Evolutionary conservation across 2,329 filamentous ascomycete genomes (phyloP), one percentile per base, ranked within the genome.

Genomic region (Ramularia endophylla): DNA sequence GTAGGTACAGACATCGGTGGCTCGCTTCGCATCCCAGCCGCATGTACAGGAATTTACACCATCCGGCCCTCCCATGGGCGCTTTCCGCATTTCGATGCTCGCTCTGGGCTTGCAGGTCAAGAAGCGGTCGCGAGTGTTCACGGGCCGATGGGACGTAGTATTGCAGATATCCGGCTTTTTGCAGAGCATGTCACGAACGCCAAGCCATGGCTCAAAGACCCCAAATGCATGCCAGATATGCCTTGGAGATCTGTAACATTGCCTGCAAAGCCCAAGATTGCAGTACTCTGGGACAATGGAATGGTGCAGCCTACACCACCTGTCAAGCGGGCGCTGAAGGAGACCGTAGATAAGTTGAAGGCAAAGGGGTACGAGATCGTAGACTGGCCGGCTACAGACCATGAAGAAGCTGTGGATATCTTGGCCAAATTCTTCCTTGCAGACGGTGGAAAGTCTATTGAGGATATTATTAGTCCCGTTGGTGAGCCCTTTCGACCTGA

Each of bases 1-100:
- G 67, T 83, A 0, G 80, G 79, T 1, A 79, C 79, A 0, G 80
- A 84, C 47, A 82, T 84, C 40, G 69, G 70, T 1, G 77, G 77
- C 11, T 76, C 72, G 8, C 56, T 81, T 1, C 70, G 77, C 11
- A 74, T 72, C 19, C 70, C 70, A 11, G 76, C 76, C 16, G 75
- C 75, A 1, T 78, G 73, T 44, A 76, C 74, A 1, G 76, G 76
- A 3, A 71, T 78, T 41, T 79, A 74, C 51, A 73, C 74, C 3
- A 64, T 80, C 11, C 67, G 73, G 1, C 74, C 77, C 0, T 79
- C 75, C 0, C 70, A 70, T 41, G 78, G 78, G 8, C 70, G 79
- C 7, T 81, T 81, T 51, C 77, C 79, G 0, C 77, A 78, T 62
- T 63, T 66, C 41, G 60, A 67, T 19, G 68, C 67, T 8, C 51